phyloP scores from a whole-genome alignment of 805 yeast genomes.

The Kluyveromyces lactis region DNA sequence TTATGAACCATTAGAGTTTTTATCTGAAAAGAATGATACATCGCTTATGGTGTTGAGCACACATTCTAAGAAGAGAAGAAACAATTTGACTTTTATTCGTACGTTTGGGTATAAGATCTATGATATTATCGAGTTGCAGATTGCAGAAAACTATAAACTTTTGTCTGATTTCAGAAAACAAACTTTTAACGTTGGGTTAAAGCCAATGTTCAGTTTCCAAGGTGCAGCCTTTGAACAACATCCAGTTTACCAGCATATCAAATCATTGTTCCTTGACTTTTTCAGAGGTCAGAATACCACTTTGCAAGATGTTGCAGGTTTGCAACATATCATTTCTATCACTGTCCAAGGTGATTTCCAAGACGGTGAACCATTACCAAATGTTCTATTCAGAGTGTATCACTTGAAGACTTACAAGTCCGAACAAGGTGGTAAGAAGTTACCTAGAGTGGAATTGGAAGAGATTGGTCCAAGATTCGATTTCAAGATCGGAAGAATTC shows the following conservation, averaged over 20 bases:
- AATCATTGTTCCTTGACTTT: slow-evolving; percentile 84
- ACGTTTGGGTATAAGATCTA: slow-evolving; percentile 85
- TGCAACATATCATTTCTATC: slow-evolving; percentile 82
- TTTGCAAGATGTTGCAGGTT: slow-evolving; percentile 87
- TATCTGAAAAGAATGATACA: slow-evolving; percentile 89
- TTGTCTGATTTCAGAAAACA: slow-evolving; percentile 70
- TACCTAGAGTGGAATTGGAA: slow-evolving; percentile 89
- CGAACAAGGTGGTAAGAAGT: slow-evolving; percentile 56
- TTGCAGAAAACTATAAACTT: slow-evolving; percentile 60
- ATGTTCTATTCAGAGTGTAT: slow-evolving; percentile 85
- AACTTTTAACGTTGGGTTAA: slow-evolving; percentile 81
- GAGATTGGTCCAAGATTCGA: slow-evolving; percentile 96
- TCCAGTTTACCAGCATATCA: slow-evolving; percentile 76
- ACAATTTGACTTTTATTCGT: slow-evolving; percentile 78
- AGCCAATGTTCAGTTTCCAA: slow-evolving; percentile 90
- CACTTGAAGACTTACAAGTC: slow-evolving; percentile 72
- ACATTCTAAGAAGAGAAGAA: slow-evolving; percentile 85
- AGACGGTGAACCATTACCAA: slow-evolving; percentile 61
- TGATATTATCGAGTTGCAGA: slow-evolving; percentile 87
- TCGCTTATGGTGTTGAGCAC: slow-evolving; percentile 75
- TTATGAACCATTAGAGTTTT: slow-evolving; percentile 73
- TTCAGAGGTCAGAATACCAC: slow-evolving; percentile 78
- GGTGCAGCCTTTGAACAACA: slow-evolving; percentile 88
- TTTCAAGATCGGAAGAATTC: slow-evolving; percentile 83
- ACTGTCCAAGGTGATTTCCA: slow-evolving; percentile 71